phyloP scores from a whole-genome alignment of 2,329 filamentous ascomycete species.

The Rachicladosporium sp. region DNA sequence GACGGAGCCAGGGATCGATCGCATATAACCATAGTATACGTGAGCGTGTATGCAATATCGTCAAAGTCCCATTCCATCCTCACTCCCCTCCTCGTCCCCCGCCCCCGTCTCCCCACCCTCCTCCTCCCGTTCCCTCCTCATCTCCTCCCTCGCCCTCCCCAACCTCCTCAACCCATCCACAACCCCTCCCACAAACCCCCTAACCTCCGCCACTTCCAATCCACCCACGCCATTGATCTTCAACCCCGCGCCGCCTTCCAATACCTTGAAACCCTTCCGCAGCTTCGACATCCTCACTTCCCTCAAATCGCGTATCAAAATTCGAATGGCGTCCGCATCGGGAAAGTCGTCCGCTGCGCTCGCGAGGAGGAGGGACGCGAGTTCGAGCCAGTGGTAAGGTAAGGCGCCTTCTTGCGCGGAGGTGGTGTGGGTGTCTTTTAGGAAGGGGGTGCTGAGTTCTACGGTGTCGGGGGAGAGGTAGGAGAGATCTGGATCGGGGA shows the following conservation, averaged over 20 bases:
- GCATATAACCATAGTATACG: no score
- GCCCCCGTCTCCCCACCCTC: slow-evolving; percentile 42
- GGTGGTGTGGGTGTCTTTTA: slow-evolving; percentile 57
- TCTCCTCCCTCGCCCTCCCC: slow-evolving; percentile 66
- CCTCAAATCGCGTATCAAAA: slow-evolving; percentile 65
- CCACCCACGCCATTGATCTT: slow-evolving; percentile 72
- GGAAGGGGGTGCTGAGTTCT: slow-evolving; percentile 53
- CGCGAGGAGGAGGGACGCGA: slow-evolving; percentile 76
- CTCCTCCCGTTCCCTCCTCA: slow-evolving; percentile 65
- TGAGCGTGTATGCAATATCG: no score
- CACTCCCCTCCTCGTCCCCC: slow-evolving; percentile 14
- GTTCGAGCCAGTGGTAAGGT: slow-evolving; percentile 91
- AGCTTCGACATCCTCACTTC: slow-evolving; percentile 88
- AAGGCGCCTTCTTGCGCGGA: slow-evolving; percentile 56
- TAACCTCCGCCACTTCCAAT: slow-evolving; percentile 82
- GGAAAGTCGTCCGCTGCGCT: slow-evolving; percentile 74
- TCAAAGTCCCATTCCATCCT: no score
- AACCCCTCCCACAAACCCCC: slow-evolving; percentile 72
- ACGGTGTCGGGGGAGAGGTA: slow-evolving; percentile 17
- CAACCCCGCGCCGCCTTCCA: slow-evolving; percentile 62
- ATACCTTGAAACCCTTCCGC: slow-evolving; percentile 56
- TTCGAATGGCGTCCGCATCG: slow-evolving; percentile 59
- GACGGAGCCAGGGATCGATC: no score
- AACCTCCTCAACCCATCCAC: slow-evolving; percentile 78
- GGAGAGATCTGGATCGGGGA: slow-evolving; percentile 13